Evolutionary conservation across 2,329 filamentous ascomycete genomes (phyloP), one percentile per base, ranked within the genome.

Genomic region (Penicillium corylophilum): DNA sequence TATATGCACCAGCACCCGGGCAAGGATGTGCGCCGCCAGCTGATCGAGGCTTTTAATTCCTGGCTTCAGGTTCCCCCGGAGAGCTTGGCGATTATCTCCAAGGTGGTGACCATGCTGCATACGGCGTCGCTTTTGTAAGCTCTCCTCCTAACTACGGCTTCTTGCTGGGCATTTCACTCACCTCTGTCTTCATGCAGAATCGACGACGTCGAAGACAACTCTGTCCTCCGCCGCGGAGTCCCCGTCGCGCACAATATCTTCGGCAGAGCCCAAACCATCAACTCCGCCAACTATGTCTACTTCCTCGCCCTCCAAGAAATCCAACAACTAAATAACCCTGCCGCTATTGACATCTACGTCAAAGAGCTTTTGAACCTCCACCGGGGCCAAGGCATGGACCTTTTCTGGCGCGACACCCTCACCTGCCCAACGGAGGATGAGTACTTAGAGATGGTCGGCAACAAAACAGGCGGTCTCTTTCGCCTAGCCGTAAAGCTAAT

Each of bases 141-240:
- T n/a, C 8, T 6, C 7, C 12, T 29, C 7, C 23, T 9, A 4
- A n/a, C 13, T 2, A 9, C 24, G 9, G 9, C 20, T 13, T 16
- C 13, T 2, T 43, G 16, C 23, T 5, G 22, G 15, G 1, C 24
- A 35, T 18, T 18, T 24, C 5, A 35, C 56, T 48, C 9, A 51
- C 24, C 16, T 39, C 2, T 26, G 13, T 1, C 12, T 7, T 8
- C 33, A 3, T 15, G 36, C 28, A 74, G 72, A 33, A 71, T 79
- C 60, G 78, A 80, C 57, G 78, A 80, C 54, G 73, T 80, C 22
- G 71, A 80, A 64, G 78, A 80, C 57, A 67, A 67, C 51, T 79
- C 77, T 1, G 54, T 69, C n/a, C 68, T 79, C 35, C 74, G 77
- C 12, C 70, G 78, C 36, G 78, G 78, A 5, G 65, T 73, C 5